These are phyloP conservation scores for Ceratonia siliqua DNA, from an alignment of 306 rosid genomes.

Conservation along the genomic window DNA sequence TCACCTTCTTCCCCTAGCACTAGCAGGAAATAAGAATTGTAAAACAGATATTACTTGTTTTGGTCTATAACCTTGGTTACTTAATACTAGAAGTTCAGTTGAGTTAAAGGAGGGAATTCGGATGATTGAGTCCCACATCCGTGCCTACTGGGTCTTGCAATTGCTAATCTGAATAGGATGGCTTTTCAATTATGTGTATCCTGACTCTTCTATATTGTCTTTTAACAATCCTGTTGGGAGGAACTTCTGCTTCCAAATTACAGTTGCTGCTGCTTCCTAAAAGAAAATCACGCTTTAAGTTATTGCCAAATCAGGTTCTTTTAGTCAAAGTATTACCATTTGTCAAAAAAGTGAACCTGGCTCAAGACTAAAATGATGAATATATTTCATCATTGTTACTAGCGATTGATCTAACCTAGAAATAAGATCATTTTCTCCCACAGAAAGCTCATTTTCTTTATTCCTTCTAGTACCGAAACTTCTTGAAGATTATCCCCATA, in stretches of 20 bases:
- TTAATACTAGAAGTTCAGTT: conserved; percentile 4
- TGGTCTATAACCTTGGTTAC: not conserved
- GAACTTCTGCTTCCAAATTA: not conserved
- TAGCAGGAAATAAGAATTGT: not conserved
- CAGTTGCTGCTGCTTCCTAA: not conserved
- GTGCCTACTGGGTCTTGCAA: not conserved
- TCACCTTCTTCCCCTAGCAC: not conserved
- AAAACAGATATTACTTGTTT: not conserved
- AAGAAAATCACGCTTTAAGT: not conserved
- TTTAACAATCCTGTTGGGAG: not conserved
- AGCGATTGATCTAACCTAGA: not conserved
- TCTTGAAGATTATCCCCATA: not conserved
- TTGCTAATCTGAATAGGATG: not conserved
- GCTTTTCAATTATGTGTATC: not conserved
- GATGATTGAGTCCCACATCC: not conserved
- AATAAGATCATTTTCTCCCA: not conserved
- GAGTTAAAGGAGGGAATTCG: not conserved
- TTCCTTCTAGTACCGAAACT: not conserved
- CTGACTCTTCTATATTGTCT: not conserved
- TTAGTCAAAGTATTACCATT: not conserved
- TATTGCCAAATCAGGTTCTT: conserved; percentile 3
- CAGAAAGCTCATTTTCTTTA: not conserved
- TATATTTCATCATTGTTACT: not conserved
- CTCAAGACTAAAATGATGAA: not conserved
- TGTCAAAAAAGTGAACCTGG: not conserved